Base-by-base conservation (phyloP, 768 basidiomycete genomes). In the Tricholoma matsutake region DNA sequence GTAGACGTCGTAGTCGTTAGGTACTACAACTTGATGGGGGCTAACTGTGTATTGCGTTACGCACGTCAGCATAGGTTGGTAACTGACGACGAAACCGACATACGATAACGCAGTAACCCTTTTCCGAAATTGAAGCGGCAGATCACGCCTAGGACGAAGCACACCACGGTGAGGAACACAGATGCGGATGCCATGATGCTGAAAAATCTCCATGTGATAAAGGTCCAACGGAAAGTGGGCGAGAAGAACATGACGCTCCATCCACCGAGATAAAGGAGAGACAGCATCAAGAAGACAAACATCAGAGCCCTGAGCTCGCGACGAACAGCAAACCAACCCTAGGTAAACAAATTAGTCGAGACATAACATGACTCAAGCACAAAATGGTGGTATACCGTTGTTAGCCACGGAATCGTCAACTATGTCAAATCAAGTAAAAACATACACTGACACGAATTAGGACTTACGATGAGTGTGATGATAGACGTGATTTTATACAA, bases 241-340 rank as follows among this genome's bases (percentile, higher is more conserved):
- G 88, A 85, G 56, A 83, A 75, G 71, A 94, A 91, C 86, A 92
- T 88, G 61, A 85, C 71, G 53, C 86, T 78, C 87, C 86, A 92
- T 41, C 84, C 87, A 37, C 75, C 80, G 18, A 92, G 77, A 70
- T 92, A 90, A 18, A 83, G 70, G 32, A 83, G 61, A 10, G 85
- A 85, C 53, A 89, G 64, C 14, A 76, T 67, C 60, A 94, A 77
- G 76, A 94, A 94, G 13, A 82, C 62, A 55, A 85, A 61, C 83
- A 86, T 90, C 14, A 78, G 80, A 9, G 79, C 60, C 61, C 80
- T 83, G 59, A 80, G 75, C 72, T 94, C 91, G 55, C 79, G 81
- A 39, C 91, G 86, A 55, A 89, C 84, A 34, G 86, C 82, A 67
- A 88, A 83, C 91, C 91, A 94, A 16, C 91, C 91, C 84, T 88